These are phyloP conservation scores for Yamadazyma dendronema DNA, from an alignment of 1,139 yeast genomes.

Conservation along the genomic window DNA sequence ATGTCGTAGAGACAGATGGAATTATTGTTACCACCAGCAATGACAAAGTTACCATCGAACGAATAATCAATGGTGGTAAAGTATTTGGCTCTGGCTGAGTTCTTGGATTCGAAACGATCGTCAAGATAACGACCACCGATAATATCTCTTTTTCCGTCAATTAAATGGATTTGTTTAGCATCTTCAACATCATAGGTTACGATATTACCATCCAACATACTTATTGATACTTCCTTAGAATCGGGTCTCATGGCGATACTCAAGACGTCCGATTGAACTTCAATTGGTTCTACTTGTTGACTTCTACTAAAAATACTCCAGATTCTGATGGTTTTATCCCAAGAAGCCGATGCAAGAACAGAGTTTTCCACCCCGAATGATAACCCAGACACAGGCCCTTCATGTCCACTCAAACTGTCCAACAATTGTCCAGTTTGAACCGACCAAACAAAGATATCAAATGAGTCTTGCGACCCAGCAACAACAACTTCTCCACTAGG, in stretches of 20 bases:
- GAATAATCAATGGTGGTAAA: conserved; percentile 83
- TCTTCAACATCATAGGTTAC: conserved; percentile 79
- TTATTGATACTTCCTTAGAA: conserved; percentile 83
- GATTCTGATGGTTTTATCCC: conserved; percentile 93
- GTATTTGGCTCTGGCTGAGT: conserved; percentile 79
- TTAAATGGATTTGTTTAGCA: conserved; percentile 76
- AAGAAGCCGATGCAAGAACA: conserved; percentile 84
- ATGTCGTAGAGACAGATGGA: conserved; percentile 90
- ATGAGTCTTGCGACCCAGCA: conserved; percentile 90
- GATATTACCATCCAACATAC: conserved; percentile 87
- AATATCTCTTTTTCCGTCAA: conserved; percentile 86
- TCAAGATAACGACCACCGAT: conserved; percentile 81
- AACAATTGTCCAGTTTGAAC: conserved; percentile 92
- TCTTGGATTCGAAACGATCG: conserved; percentile 79
- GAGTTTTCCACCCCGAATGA: conserved; percentile 82
- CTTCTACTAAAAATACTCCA: conserved; percentile 92
- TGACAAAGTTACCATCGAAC: conserved; percentile 81
- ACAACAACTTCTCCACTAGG: conserved; percentile 97
- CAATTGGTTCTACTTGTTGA: conserved; percentile 87
- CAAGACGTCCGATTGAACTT: conserved; percentile 81
- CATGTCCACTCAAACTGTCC: conserved; percentile 88
- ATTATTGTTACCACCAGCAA: conserved; percentile 93
- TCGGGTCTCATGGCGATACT: conserved; percentile 87
- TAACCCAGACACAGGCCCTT: conserved; percentile 89
- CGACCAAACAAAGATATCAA: conserved; percentile 93